Evolutionary conservation across 345 rosid genomes (phyloP), one percentile per base, ranked within the genome.

Genomic region (Populus euphratica): DNA sequence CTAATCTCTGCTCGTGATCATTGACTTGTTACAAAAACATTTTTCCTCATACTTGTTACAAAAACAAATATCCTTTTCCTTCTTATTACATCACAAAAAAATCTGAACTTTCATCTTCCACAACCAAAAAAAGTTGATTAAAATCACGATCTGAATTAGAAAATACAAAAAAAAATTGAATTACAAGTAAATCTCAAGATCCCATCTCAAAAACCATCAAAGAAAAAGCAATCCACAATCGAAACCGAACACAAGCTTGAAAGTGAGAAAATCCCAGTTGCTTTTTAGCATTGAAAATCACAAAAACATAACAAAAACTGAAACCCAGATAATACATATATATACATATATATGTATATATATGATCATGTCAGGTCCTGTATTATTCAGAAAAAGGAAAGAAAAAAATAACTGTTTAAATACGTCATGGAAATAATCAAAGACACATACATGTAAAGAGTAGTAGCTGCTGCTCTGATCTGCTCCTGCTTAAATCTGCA

Each of bases 151-250:
- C 47, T 52, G 5, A 52, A 62, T 7, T 61, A 16, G 14, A 39
- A 73, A 39, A 25, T 62, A 8, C 14, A 2, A 39, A 18, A 3
- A 23, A 39, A 7, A 39, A 8, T 16, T 18, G 44, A 33, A 62
- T 14, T 5, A 23, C 29, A 23, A n/a, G 18, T n/a, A 70, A 41
- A 36, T 7, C 43, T 23, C 47, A 35, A 70, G 61, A 59, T 69
- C 75, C 49, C 75, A 41, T 43, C 59, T 21, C 18, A 70, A 76
- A 70, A 73, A 43, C 43, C 62, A 39, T 44, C 35, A 66, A 75
- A 49, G 43, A n/a, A 5, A 70, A 77, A 59, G 49, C 33, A 47
- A 9, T 10, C 69, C 16, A 23, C 35, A n/a, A 33, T 78, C 38
- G 10, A 65, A 39, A 65, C n/a, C 25, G 27, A 38, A 13, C 33